Conservation (phyloP, 2,329 filamentous ascomycete species). For the Ophiobolus disseminans region DNA sequence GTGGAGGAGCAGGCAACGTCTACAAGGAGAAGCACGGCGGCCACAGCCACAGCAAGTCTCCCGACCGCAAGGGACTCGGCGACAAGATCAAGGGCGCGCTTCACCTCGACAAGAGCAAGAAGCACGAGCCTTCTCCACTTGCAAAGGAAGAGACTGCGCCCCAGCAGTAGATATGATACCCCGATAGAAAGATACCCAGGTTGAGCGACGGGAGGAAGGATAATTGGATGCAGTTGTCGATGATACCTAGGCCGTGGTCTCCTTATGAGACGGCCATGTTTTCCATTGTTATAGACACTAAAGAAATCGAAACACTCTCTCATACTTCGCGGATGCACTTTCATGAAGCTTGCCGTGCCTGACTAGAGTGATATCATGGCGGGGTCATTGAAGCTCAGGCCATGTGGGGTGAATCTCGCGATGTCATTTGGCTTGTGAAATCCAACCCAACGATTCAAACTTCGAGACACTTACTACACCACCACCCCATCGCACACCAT, state of each 20-base stretch:
- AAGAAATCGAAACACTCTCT: constrained; percentile 13
- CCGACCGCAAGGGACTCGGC: constrained; percentile 47
- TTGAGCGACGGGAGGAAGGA: constrained; percentile 6
- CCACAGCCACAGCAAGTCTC: constrained; percentile 53
- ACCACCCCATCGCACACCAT: constrained; percentile 17
- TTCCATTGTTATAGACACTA: background rate
- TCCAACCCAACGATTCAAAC: constrained; percentile 6
- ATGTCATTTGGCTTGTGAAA: constrained; percentile 28
- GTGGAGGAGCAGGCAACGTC: constrained; percentile 57
- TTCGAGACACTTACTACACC: background rate
- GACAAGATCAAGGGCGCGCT: constrained; percentile 56
- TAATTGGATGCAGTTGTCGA: constrained; percentile 17
- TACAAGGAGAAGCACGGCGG: constrained; percentile 58
- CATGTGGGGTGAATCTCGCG: constrained; percentile 19
- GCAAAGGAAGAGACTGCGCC: constrained; percentile 28
- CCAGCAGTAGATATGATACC: constrained; percentile 29
- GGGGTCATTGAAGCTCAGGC: constrained; percentile 16
- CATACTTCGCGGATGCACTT: background rate
- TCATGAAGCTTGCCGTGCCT: constrained; percentile 4
- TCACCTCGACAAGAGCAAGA: constrained; percentile 46
- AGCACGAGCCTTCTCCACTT: constrained; percentile 39
- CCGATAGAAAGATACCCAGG: constrained; percentile 32
- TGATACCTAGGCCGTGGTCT: constrained; percentile 20
- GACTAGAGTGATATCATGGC: constrained; percentile 13
- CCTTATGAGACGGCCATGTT: constrained; percentile 10